Base-by-base conservation (phyloP, 805 yeast genomes). In the Candida boleticola region DNA sequence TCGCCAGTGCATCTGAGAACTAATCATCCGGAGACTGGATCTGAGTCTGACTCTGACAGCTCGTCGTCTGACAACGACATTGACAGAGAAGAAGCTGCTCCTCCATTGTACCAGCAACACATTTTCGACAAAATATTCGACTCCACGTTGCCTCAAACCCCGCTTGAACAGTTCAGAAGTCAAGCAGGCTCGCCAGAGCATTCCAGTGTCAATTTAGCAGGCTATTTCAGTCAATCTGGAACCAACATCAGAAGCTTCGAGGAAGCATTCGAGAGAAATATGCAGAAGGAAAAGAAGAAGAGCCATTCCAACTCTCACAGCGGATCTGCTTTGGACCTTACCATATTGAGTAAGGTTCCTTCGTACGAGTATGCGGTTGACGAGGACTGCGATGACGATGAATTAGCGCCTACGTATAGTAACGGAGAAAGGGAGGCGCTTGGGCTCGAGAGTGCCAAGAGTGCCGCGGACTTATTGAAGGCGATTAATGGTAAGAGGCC, bases 101-200 rank as follows among this genome's bases (percentile, higher is more conserved):
- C 77, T 19, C 77, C 77, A 3, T 35, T 70, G 23, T 72, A 72
- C 49, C 64, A 66, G 29, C 56, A 66, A 42, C 71, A 68, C 40
- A 53, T 59, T 3, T 57, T 53, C 44, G 77, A 72, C 45, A 54
- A 57, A 41, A 44, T 67, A 6, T 72, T 57, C 46, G 76, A 71
- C 52, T 53, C 61, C 32, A 52, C 55, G 20, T 52, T 58, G 23
- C 62, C 63, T 2, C 63, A 57, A 40, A 52, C 70, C 16, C 73
- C 73, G 1, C 41, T 62, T 29, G 73, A 67, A 43, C 74, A 67
- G 47, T 57, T 66, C 18, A 35, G 60, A 26, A 51, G 45, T 14
- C 55, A 49, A 36, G 45, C 53, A 22, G 46, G 37, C 4, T 42
- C 56, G 10, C 47, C 50, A 2, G 38, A 18, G 7, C 55, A 47